Conservation (phyloP, 768 basidiomycete genomes). For the Boletus eberwhitei region DNA sequence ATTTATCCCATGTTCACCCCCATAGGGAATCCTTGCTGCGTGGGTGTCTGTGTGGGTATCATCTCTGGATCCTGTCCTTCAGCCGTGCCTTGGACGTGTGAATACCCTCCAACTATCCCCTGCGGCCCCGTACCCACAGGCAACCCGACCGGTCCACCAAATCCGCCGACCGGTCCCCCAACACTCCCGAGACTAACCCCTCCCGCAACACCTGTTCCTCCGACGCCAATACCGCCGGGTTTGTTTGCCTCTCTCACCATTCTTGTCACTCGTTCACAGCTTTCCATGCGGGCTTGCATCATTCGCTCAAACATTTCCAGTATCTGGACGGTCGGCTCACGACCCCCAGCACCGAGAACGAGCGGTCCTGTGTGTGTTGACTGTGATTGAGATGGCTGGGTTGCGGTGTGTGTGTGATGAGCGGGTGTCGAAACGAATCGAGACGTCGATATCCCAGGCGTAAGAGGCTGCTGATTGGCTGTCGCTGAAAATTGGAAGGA, state of each 20-base stretch:
- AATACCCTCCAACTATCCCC: constrained; percentile 17
- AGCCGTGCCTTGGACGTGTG: constrained; percentile 6
- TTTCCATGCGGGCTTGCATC: constrained; percentile 73
- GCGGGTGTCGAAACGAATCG: constrained; percentile 11
- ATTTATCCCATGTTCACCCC: constrained; percentile 8
- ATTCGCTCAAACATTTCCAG: constrained; percentile 68
- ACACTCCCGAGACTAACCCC: constrained; percentile 20
- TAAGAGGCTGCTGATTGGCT: constrained; percentile 9
- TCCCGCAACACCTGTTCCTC: constrained; percentile 5
- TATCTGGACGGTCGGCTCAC: constrained; percentile 47
- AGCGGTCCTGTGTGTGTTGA: constrained; percentile 20
- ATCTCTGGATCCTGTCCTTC: constrained; percentile 12
- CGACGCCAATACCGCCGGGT: constrained; percentile 15
- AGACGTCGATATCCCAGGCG: constrained; percentile 7
- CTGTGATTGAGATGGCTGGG: constrained; percentile 13
- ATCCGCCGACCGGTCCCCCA: constrained; percentile 29
- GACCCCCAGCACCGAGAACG: constrained; percentile 29
- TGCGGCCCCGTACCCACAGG: constrained; percentile 22
- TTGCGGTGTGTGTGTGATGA: constrained; percentile 5
- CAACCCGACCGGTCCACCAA: constrained; percentile 27
- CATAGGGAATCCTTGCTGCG: constrained; percentile 26
- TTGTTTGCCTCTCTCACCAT: constrained; percentile 42
- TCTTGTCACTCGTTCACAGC: constrained; percentile 62
- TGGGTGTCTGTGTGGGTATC: constrained; percentile 9
- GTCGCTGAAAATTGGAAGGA: constrained; percentile 25